Conservation (phyloP, 2,329 filamentous ascomycete genomes). For the Periconia digitata region DNA sequence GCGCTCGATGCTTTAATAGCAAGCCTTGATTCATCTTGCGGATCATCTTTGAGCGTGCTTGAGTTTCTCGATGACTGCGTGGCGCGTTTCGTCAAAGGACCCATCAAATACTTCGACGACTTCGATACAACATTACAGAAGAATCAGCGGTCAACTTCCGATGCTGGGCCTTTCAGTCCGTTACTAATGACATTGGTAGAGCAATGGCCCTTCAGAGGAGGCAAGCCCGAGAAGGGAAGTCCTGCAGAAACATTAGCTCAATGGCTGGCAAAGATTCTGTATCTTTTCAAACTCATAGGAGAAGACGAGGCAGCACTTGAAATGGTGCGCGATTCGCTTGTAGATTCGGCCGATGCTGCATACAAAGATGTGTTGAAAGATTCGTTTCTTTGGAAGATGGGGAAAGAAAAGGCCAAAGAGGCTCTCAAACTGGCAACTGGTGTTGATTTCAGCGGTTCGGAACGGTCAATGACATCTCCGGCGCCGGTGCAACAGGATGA, state of each 20-base stretch:
- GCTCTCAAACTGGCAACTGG: constrained; percentile 36
- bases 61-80: constrained; percentile 82
- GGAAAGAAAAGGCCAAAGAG: constrained; percentile 39
- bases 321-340: constrained; percentile 30
- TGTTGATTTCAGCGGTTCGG: constrained; percentile 39
- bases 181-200: constrained; percentile 71
- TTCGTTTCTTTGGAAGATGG: constrained; percentile 41
- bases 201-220: constrained; percentile 68
- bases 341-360: constrained; percentile 26
- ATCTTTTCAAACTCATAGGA: constrained; percentile 39
- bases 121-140: constrained; percentile 54
- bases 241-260: constrained; percentile 33
- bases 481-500: constrained; percentile 19
- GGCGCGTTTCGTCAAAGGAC: constrained; percentile 71
- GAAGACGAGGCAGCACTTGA: constrained; percentile 34
- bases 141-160: constrained; percentile 16
- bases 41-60: constrained; percentile 53
- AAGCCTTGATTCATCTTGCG: constrained; percentile 48
- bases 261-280: constrained; percentile 39
- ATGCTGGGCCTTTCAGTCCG: constrained; percentile 56
- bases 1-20: constrained; percentile 51
- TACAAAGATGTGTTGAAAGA: constrained; percentile 37
- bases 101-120: constrained; percentile 80
- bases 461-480: constrained; percentile 33
- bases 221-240: constrained; percentile 25